Conservation (phyloP, 257 asterid species). For the Pogostemon cablin region DNA sequence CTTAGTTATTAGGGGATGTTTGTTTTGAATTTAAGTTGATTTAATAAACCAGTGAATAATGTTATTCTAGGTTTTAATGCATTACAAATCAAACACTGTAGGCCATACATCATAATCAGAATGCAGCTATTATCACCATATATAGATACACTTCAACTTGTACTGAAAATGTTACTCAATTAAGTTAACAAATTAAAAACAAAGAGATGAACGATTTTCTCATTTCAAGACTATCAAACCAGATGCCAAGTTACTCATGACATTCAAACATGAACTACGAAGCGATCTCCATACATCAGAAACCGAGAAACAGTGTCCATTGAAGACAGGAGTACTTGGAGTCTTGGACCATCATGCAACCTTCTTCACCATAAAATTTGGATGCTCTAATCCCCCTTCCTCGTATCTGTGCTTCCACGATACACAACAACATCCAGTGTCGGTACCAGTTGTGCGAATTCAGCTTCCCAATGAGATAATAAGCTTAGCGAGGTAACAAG, state of each 20-base stretch:
- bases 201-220: neutral
- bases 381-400: constrained; percentile 56
- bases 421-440: constrained; percentile 63
- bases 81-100: neutral
- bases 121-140: neutral
- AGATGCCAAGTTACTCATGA: constrained; percentile 10
- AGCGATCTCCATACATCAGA: constrained; percentile 48
- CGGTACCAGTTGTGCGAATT: constrained; percentile 58
- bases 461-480: constrained; percentile 66
- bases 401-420: constrained; percentile 50
- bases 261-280: constrained; percentile 19
- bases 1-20: constrained; percentile 7
- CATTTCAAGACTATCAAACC: constrained; percentile 8
- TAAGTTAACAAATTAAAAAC: constrained; percentile 3
- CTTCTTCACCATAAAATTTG: constrained; percentile 60
- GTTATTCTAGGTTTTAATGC: too few relatives aligned
- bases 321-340: constrained; percentile 52
- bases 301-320: constrained; percentile 39
- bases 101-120: constrained; percentile 23
- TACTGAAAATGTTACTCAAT: constrained; percentile 5
- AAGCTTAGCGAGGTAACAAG: constrained; percentile 50
- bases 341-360: constrained; percentile 42
- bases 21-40: too few relatives aligned
- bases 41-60: too few relatives aligned
- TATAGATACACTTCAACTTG: neutral